Conservation (phyloP, 257 asterid species). For the Paulownia fortunei region DNA sequence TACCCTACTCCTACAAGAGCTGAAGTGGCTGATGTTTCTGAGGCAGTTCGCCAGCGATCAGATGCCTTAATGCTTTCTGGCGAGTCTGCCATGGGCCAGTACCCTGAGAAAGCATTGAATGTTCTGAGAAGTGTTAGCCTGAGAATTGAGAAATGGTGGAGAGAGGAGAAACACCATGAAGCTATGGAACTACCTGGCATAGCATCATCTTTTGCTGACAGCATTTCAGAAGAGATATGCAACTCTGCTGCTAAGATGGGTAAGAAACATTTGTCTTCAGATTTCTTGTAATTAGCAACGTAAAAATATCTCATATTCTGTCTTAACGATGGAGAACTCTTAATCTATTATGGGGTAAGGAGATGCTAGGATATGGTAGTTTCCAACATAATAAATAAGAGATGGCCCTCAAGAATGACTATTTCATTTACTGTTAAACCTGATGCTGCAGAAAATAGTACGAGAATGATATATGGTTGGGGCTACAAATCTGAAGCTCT, state of each 20-base stretch:
- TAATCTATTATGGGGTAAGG: background rate
- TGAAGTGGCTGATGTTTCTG: slow-evolving; percentile 94
- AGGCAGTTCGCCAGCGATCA: slow-evolving; percentile 89
- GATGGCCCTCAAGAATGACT: background rate
- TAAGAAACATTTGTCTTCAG: slow-evolving; percentile 38
- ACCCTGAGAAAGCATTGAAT: slow-evolving; percentile 86
- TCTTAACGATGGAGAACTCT: background rate
- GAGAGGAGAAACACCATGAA: slow-evolving; percentile 76
- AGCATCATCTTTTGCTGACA: slow-evolving; percentile 72
- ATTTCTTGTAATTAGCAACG: background rate
- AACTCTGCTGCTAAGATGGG: slow-evolving; percentile 98
- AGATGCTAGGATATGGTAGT: background rate
- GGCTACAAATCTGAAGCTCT: background rate
- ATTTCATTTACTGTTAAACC: background rate
- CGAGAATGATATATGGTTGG: background rate
- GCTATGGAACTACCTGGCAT: slow-evolving; percentile 69
- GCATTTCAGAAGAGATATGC: slow-evolving; percentile 90
- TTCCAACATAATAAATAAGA: background rate
- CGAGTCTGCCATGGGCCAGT: slow-evolving; percentile 96
- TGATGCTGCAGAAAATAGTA: background rate
- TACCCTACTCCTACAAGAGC: slow-evolving; percentile 97
- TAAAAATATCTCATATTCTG: background rate
- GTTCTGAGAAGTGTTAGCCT: slow-evolving; percentile 85
- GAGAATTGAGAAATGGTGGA: slow-evolving; percentile 95
- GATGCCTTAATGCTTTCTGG: slow-evolving; percentile 98